Base-by-base conservation (phyloP, 2,329 filamentous ascomycete species). In the Coniochaeta ligniaria region DNA sequence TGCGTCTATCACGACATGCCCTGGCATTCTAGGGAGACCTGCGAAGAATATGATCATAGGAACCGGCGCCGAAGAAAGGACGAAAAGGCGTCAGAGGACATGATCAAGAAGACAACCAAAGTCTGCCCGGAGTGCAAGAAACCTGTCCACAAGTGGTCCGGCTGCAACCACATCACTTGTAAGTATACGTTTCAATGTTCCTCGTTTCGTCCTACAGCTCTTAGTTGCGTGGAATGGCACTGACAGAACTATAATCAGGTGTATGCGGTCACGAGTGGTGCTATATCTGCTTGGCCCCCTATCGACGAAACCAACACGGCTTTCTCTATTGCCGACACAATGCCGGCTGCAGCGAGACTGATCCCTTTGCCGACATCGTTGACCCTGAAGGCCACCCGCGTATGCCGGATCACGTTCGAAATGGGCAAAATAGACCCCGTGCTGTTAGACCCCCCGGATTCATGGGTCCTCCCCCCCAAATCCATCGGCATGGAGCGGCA, bases 161-260 rank as follows among this genome's bases (percentile, higher is more conserved):
- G 75, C 6, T 78, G 75, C 60, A 74, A 76, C 60, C 75, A 77
- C 60, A 73, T 78, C 3, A 77, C 73, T 1, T 77, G 75, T 52
- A 52, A n/a, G 47, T 31, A 65, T 68, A 73, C 70, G 22, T 54
- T 7, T 14, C 55, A 43, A 11, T 56, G 28, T 24, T 28, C 38
- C 16, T 31, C 20, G 12, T 54, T 43, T 38, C 5, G 28, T 38
- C 41, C 35, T 20, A 31, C 8, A 22, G 33, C 7, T 8, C 14
- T 45, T 26, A 38, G 7, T 54, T 58, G 61, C 36, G 62, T 57
- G n/a, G 26, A 16, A 11, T 36, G 20, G 24, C 7, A 8, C 28
- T 28, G 24, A 47, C 72, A 70, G 70, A 24, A 47, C 16, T 43
- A 2, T 24, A 12, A 22, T 14, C 24, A 52, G 47, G 47, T 50